Evolutionary conservation across 345 rosid genomes (phyloP), one percentile per base, ranked within the genome.

Genomic region (Eucalyptus microcorys): DNA sequence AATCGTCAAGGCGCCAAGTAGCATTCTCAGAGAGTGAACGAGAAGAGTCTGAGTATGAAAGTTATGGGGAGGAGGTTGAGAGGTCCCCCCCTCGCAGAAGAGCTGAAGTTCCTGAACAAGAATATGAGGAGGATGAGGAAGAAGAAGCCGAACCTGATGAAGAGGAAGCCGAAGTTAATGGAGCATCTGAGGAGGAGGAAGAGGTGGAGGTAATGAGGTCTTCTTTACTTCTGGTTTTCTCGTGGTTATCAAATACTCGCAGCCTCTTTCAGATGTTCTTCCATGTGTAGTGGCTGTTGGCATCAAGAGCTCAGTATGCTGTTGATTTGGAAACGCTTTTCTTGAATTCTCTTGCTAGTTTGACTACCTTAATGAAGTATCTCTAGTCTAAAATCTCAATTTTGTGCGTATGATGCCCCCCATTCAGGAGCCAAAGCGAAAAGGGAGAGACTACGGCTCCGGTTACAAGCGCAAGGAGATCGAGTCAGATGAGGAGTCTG

Each of bases 11-110:
- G 86, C 98, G 94, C 43, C 97, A 95, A n/a, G 91, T 93, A 89
- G 95, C 93, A 88, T 96, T 95, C 93, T 95, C 98, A 32, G 98
- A 95, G 86, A 97, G 99, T 89, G 99, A 98, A 66, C 94, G 94
- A 93, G 99, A 96, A 90, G 99, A 95, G 91, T 98, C 99, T 32
- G 99, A 98, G 85, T 98, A 98, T 91, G 99, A 97, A 93, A 97
- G 95, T 88, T 97, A 98, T 88, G 99, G 95, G 76, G 97, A 94
- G 88, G 99, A 96, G 88, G 94, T 92, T 91, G 98, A 93, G 90
- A 95, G 95, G 88, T 87, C 97, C 87, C 93, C 91, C 5, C 87
- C 91, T 22, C 95, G 91, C 86, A 93, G 94, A 90, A 93, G 96
- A 91, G 91, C 90, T 84, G 98, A 95, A 92, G 98, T 94, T 71